These are phyloP conservation scores for Schizochytrium sp. DNA, from an alignment of 108 stramenopile genomes.

Conservation along the genomic window DNA sequence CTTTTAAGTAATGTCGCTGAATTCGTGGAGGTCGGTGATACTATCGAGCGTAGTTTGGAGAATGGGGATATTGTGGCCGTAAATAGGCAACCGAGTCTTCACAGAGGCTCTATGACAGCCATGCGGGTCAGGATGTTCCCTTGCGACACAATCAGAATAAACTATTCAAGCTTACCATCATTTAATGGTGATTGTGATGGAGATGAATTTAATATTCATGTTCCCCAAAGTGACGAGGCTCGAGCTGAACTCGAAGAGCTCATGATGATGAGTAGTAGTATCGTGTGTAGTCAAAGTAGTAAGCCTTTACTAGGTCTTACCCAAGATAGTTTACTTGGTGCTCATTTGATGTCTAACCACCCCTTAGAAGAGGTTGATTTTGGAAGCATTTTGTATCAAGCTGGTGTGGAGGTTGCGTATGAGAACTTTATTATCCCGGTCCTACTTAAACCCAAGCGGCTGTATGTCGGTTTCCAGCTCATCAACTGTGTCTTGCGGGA, in stretches of 20 bases:
- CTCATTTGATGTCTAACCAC: neutral
- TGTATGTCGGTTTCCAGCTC: neutral
- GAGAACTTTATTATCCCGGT: too few relatives aligned
- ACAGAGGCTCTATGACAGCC: neutral
- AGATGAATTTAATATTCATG: slow-evolving; percentile 6
- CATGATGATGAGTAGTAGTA: neutral
- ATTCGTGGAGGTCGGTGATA: neutral
- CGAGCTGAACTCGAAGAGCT: slow-evolving; percentile 41
- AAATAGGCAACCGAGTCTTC: slow-evolving; percentile 22
- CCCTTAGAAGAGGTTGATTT: neutral
- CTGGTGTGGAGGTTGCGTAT: too few relatives aligned
- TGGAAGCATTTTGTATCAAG: neutral
- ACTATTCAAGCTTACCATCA: neutral
- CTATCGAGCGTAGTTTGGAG: neutral
- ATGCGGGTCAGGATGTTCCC: neutral
- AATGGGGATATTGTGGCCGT: slow-evolving; percentile 47
- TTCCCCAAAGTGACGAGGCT: neutral
- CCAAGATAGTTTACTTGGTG: slow-evolving; percentile 25
- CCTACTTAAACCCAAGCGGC: neutral
- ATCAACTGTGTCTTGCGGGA: neutral
- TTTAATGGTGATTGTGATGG: slow-evolving; percentile 8
- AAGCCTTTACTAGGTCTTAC: slow-evolving; percentile 15
- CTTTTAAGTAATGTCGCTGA: neutral
- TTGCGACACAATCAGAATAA: neutral
- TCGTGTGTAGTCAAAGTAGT: neutral